These are phyloP conservation scores for Pseudomonodictys pantanalensis DNA, from an alignment of 495 filamentous ascomycete species.

Conservation along the genomic window DNA sequence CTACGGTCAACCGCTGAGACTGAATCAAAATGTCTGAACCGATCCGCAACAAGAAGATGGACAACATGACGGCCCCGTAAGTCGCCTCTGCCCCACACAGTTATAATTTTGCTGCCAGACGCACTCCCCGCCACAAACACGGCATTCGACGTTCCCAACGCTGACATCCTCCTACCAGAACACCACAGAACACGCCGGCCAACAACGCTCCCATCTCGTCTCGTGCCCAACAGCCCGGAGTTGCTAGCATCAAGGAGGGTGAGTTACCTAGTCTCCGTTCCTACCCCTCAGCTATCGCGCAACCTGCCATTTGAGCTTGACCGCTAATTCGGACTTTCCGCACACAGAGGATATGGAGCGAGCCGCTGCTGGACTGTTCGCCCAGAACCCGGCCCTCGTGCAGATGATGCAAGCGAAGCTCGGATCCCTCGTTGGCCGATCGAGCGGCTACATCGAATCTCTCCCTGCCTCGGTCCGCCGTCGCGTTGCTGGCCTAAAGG, in stretches of 20 bases:
- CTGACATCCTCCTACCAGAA: conserved; percentile 50
- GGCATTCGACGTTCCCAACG: conserved; percentile 18
- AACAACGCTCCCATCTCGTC: conserved; percentile 96
- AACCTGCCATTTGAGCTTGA: conserved; percentile 17
- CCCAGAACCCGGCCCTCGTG: conserved; percentile 86
- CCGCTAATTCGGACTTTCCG: conserved; percentile 31
- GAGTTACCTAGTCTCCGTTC: conserved; percentile 8
- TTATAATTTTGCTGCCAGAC: conserved; percentile 1
- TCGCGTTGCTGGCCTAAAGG: conserved; percentile 91
- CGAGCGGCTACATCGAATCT: conserved; percentile 97
- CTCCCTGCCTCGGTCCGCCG: conserved; percentile 83
- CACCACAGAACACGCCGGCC: conserved; percentile 93
- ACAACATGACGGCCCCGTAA: conserved; percentile 77
- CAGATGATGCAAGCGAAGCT: conserved; percentile 97
- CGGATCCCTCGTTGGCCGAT: conserved; percentile 85
- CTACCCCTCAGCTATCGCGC: conserved; percentile 7
- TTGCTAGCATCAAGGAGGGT: conserved; percentile 98
- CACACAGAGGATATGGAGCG: conserved; percentile 83
- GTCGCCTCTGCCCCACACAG: conserved; percentile 40
- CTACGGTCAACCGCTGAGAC: not conserved
- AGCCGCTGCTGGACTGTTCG: conserved; percentile 84
- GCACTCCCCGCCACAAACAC: conserved; percentile 20
- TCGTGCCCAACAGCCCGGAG: conserved; percentile 90
- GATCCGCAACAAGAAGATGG: conserved; percentile 84
- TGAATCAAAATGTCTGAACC: conserved; percentile 73